Conservation (phyloP, 441 rosid genomes). For the Caryocar brasiliense region DNA sequence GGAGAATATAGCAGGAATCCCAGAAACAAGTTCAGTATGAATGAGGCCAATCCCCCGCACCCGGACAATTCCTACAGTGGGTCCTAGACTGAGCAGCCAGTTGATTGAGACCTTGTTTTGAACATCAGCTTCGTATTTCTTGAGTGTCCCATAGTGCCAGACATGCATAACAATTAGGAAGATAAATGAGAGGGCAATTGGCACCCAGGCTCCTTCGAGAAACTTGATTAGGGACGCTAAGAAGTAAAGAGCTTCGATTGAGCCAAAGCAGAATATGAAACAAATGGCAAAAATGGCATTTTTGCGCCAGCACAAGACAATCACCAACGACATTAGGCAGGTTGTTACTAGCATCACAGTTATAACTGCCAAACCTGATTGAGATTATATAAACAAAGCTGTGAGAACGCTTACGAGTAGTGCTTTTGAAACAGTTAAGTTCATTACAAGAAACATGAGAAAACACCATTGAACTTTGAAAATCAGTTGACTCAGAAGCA, state of each 20-base stretch:
- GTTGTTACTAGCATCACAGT: conserved; percentile 95
- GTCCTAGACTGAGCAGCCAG: conserved; percentile 72
- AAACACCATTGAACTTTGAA: neutral
- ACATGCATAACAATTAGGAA: conserved; percentile 55
- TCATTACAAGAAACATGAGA: neutral
- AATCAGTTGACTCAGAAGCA: neutral
- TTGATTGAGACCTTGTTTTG: conserved; percentile 74
- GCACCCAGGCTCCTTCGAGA: conserved; percentile 96
- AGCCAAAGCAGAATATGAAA: conserved; percentile 69
- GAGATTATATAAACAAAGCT: neutral
- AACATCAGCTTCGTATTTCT: conserved; percentile 66
- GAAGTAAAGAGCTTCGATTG: conserved; percentile 75
- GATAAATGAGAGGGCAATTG: conserved; percentile 61
- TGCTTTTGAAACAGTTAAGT: no score
- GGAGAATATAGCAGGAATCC: conserved; percentile 78
- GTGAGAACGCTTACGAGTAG: neutral
- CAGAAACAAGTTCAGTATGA: conserved; percentile 72
- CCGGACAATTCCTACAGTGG: conserved; percentile 60
- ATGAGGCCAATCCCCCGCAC: conserved; percentile 79
- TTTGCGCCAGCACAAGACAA: conserved; percentile 75
- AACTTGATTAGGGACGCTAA: conserved; percentile 89
- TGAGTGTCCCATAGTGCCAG: conserved; percentile 84
- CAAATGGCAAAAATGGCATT: conserved; percentile 41
- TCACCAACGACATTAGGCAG: conserved; percentile 76
- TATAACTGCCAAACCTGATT: conserved; percentile 79